Evolutionary conservation across 2,329 filamentous ascomycete species (phyloP).

Genomic region (Clarireedia monteithiana): DNA sequence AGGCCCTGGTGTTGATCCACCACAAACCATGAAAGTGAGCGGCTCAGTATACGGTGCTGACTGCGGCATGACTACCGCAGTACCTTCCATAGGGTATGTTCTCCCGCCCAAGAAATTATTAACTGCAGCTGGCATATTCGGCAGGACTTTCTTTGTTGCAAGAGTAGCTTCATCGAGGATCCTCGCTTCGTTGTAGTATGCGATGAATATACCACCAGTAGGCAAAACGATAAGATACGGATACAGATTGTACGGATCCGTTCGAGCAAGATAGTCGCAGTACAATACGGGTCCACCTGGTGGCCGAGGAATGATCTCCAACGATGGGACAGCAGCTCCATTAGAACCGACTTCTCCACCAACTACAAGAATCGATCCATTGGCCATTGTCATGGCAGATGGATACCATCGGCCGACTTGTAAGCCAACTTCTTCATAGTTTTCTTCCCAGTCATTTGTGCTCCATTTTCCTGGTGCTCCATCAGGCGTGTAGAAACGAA

Average conservation of each 20-base stretch:
- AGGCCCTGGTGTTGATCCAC: slow-evolving; percentile 49
- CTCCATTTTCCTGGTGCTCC: slow-evolving; percentile 48
- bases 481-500: slow-evolving; percentile 55
- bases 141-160: slow-evolving; percentile 46
- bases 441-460: slow-evolving; percentile 57
- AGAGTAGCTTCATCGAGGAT: slow-evolving; percentile 54
- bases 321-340: slow-evolving; percentile 49
- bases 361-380: slow-evolving; percentile 57
- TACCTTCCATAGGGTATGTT: slow-evolving; percentile 60
- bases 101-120: slow-evolving; percentile 51
- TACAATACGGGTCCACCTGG: slow-evolving; percentile 40
- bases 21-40: slow-evolving; percentile 54
- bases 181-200: slow-evolving; percentile 61
- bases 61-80: slow-evolving; percentile 55
- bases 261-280: slow-evolving; percentile 54
- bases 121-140: slow-evolving; percentile 55
- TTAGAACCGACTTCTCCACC: slow-evolving; percentile 59
- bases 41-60: slow-evolving; percentile 53
- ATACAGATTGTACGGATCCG: slow-evolving; percentile 61
- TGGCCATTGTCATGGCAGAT: slow-evolving; percentile 54
- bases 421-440: slow-evolving; percentile 44
- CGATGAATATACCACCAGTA: slow-evolving; percentile 55
- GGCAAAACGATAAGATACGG: slow-evolving; percentile 56
- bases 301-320: slow-evolving; percentile 56
- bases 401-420: slow-evolving; percentile 59